Base-by-base conservation (phyloP, 2,329 filamentous ascomycete genomes). In the Curvularia sp. region DNA sequence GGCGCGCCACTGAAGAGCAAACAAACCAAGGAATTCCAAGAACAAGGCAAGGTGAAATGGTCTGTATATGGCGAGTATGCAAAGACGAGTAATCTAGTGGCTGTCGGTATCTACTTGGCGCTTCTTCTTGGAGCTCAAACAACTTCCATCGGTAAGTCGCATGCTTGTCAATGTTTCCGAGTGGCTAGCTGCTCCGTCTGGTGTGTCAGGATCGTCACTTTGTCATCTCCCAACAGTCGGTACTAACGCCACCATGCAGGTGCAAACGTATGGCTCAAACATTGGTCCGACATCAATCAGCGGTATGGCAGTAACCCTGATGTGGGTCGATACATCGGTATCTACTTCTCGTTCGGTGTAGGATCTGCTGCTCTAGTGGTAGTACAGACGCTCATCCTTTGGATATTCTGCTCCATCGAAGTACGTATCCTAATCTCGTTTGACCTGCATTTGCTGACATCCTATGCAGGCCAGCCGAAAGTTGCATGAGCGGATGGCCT, bases 381-480 rank as follows among this genome's bases (percentile, higher is more conserved):
- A 42, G 74, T 96, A 30, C 95, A 98, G 79, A 98, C 94, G 5
- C 81, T 99, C 67, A 93, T 99, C 64, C 83, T 99, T 28, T 99
- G 95, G 95, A 98, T 99, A 66, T 98, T 99, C 81, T 99, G 96
- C 80, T 98, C 95, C 4, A 99, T 99, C 63, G 95, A 99, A 86
- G 90, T 92, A 82, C 72, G 82, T 76, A n/a, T 46, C 54, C 41
- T 51, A 24, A 33, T 51, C 41, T 28, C 41, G 26, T 44, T 41
- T 53, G 43, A 24, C 52, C 18, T 53, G 66, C 60, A 39, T 48
- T 47, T 43, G 64, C 71, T 76, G 49, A 76, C 65, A 57, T 68
- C 49, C 38, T 56, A 58, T 55, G 49, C 63, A 92, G 88, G 95
- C 95, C 50, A 97, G 94, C 20, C 88, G 95, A 62, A 99, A 98